Evolutionary conservation across 164 flowering plant species (phyloP).

Genomic region (Magnolia changhungtana): DNA sequence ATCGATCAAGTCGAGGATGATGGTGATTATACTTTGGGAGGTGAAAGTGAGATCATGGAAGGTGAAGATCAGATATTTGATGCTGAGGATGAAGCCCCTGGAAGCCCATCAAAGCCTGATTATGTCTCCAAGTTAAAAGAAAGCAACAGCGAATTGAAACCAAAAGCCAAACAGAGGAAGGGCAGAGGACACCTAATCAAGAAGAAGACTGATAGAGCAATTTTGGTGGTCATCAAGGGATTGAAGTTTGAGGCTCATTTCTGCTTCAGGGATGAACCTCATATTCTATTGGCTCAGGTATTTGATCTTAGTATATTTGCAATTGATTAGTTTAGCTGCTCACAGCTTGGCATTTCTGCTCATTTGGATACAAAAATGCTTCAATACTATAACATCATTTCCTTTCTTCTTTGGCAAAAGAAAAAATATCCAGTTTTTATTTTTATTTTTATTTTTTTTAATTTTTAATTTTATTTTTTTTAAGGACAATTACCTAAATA

Average conservation of each 20-base stretch:
- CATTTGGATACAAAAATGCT: neutral
- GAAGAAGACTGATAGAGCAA: conserved; percentile 41
- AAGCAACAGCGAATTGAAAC: conserved; percentile 19
- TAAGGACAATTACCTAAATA: too few species aligned
- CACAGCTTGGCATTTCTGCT: neutral
- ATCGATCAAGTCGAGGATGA: conserved; percentile 30
- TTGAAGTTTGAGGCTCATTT: conserved; percentile 63
- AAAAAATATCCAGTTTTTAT: neutral
- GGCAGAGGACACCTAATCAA: neutral
- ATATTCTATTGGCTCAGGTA: conserved; percentile 84
- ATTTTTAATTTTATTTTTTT: too few species aligned
- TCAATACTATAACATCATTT: neutral
- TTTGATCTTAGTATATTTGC: neutral
- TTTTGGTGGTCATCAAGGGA: conserved; percentile 35
- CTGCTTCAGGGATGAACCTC: conserved; percentile 58
- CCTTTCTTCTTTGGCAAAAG: neutral
- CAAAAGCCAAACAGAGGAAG: conserved; percentile 12
- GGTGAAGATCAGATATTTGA: conserved; percentile 21
- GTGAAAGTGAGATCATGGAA: conserved; percentile 14
- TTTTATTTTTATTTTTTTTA: too few species aligned
- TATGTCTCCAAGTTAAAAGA: conserved; percentile 22
- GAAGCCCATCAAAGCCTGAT: conserved; percentile 12
- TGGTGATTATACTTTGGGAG: conserved; percentile 26
- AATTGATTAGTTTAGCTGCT: neutral
- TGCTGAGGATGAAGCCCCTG: conserved; percentile 33